Evolutionary conservation across 371 early-diverging fungal genomes (phyloP).

Genomic region (Mucor sp.): DNA sequence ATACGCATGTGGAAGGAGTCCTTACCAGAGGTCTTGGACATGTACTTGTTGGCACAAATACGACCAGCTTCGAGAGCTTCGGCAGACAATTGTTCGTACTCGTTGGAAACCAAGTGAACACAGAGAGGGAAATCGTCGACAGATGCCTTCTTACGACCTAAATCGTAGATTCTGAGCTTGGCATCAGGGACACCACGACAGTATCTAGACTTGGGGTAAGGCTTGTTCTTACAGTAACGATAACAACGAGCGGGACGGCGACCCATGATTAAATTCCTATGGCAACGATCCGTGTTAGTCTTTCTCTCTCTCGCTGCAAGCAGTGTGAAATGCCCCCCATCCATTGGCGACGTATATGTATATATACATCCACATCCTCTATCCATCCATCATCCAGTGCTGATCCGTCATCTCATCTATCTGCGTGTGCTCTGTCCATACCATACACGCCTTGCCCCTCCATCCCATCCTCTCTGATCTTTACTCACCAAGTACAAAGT

Average conservation of each 20-base stretch:
- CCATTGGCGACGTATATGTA: no score
- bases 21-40: conserved; percentile 98
- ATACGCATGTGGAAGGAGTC: conserved; percentile 99
- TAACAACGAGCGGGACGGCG: conserved; percentile 99
- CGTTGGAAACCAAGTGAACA: conserved; percentile 98
- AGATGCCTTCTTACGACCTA: conserved; percentile 99
- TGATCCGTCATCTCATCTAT: no score
- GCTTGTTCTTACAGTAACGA: conserved; percentile 99
- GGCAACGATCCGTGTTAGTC: no score
- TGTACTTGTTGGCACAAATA: conserved; percentile 99
- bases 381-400: no score
- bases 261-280: conserved; percentile 72
- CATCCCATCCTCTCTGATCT: neutral
- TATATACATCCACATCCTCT: no score
- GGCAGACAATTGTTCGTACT: conserved; percentile 98
- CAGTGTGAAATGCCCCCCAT: no score
- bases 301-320: no score
- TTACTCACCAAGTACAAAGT: conserved; percentile 37
- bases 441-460: no score
- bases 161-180: conserved; percentile 99
- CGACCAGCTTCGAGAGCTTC: conserved; percentile 99
- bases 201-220: conserved; percentile 99
- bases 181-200: conserved; percentile 99
- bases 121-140: conserved; percentile 98
- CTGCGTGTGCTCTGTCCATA: no score